phyloP scores from a whole-genome alignment of 1,284 basidiomycete genomes.

The Butyriboletus appendiculatus region DNA sequence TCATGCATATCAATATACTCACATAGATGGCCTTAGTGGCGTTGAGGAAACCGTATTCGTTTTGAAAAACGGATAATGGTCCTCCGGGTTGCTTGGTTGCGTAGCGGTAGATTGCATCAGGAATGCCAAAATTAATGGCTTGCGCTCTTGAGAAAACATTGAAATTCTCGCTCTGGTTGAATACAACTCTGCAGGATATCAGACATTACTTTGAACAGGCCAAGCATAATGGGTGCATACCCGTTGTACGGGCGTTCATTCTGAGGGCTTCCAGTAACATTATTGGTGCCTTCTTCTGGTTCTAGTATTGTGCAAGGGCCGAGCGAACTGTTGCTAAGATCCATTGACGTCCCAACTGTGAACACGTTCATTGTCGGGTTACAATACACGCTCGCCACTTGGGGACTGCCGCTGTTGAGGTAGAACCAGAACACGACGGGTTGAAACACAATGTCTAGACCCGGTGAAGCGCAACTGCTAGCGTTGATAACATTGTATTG shows the following conservation, averaged over 20 bases:
- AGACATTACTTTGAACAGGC: neutral
- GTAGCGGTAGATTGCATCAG: constrained; percentile 56
- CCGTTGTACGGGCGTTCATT: constrained; percentile 56
- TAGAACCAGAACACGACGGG: constrained; percentile 69
- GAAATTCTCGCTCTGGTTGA: constrained; percentile 39
- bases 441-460: constrained; percentile 41
- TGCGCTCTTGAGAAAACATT: constrained; percentile 52
- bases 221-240: constrained; percentile 31
- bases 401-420: constrained; percentile 36
- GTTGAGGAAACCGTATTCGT: constrained; percentile 51
- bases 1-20: constrained; percentile 25
- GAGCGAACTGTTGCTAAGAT: constrained; percentile 45
- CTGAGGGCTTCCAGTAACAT: constrained; percentile 48
- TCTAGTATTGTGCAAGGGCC: constrained; percentile 36
- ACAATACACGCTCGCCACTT: constrained; percentile 57
- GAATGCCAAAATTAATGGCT: constrained; percentile 47
- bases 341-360: constrained; percentile 44
- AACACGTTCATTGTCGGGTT: constrained; percentile 47
- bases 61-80: constrained; percentile 45
- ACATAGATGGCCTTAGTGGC: constrained; percentile 54
- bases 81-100: constrained; percentile 44
- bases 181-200: constrained; percentile 43
- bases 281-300: constrained; percentile 42
- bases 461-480: constrained; percentile 38
- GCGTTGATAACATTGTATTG: constrained; percentile 51